Evolutionary conservation across 805 yeast genomes (phyloP).

Genomic region (Teunomyces kruisii): DNA sequence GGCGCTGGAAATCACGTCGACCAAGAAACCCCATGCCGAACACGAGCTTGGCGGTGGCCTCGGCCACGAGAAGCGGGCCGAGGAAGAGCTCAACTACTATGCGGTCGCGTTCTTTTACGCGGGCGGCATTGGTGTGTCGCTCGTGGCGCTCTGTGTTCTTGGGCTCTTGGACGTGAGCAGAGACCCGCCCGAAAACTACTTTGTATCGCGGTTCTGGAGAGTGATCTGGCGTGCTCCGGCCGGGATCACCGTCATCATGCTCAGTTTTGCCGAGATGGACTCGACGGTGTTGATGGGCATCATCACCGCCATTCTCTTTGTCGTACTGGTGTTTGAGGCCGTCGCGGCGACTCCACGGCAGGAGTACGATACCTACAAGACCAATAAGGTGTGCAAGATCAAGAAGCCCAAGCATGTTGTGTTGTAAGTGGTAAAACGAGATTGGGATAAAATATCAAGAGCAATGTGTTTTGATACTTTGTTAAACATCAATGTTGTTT

Average conservation of each 20-base stretch:
- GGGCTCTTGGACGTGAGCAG: constrained; percentile 45
- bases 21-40: constrained; percentile 9
- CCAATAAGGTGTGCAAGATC: neutral
- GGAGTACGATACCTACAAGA: neutral
- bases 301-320: constrained; percentile 31
- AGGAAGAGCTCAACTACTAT: constrained; percentile 31
- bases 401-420: too few species aligned
- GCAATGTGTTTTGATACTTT: too few species aligned
- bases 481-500: too few species aligned
- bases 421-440: too few species aligned
- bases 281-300: constrained; percentile 44
- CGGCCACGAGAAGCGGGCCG: constrained; percentile 4
- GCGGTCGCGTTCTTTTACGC: constrained; percentile 52
- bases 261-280: constrained; percentile 44
- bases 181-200: constrained; percentile 36
- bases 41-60: constrained; percentile 3
- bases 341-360: constrained; percentile 25
- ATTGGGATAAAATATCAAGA: too few species aligned
- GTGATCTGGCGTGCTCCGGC: constrained; percentile 41
- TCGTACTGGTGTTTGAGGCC: constrained; percentile 39
- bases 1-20: constrained; percentile 20
- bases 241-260: constrained; percentile 37
- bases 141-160: constrained; percentile 37
- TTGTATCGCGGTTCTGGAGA: constrained; percentile 36
- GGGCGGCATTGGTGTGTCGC: constrained; percentile 51